Evolutionary conservation across 305 asterid species (phyloP).

Genomic region (Fraxinus sp.): DNA sequence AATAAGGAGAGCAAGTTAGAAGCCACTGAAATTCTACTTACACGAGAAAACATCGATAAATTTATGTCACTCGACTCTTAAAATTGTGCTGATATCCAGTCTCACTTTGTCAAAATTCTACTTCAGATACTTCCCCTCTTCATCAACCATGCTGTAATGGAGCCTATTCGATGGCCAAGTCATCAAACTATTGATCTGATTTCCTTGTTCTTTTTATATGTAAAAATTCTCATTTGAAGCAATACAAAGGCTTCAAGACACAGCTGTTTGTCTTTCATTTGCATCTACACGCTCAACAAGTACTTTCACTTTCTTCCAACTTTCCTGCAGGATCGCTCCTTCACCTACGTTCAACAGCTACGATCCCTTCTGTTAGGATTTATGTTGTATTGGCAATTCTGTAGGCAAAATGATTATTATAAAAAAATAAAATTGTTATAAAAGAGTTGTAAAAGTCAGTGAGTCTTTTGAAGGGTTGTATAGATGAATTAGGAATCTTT

Average conservation of each 20-base stretch:
- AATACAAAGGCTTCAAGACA: constrained; percentile 31
- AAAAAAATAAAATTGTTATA: too few species aligned
- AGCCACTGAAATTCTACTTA: neutral
- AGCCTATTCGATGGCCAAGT: neutral
- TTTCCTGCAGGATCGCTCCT: constrained; percentile 47
- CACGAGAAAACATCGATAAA: neutral
- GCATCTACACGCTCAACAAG: constrained; percentile 66
- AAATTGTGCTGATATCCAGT: neutral
- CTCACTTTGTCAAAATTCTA: neutral
- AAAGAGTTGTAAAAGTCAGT: too few species aligned
- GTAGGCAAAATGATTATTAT: too few species aligned
- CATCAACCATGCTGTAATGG: neutral
- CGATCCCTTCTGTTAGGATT: constrained; percentile 17
- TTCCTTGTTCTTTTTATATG: constrained; percentile 1
- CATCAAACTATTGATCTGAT: constrained; percentile 6
- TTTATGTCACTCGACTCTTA: neutral
- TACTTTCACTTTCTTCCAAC: constrained; percentile 58
- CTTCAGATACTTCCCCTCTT: neutral
- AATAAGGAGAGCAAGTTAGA: neutral
- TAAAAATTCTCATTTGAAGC: neutral
- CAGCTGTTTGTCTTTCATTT: constrained; percentile 45
- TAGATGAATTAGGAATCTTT: too few species aligned
- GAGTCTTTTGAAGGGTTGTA: too few species aligned
- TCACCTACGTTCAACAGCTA: constrained; percentile 36
- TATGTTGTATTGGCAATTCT: too few species aligned